Conservation (phyloP, 768 basidiomycete species). For the Brasilioporus rufonigricans region DNA sequence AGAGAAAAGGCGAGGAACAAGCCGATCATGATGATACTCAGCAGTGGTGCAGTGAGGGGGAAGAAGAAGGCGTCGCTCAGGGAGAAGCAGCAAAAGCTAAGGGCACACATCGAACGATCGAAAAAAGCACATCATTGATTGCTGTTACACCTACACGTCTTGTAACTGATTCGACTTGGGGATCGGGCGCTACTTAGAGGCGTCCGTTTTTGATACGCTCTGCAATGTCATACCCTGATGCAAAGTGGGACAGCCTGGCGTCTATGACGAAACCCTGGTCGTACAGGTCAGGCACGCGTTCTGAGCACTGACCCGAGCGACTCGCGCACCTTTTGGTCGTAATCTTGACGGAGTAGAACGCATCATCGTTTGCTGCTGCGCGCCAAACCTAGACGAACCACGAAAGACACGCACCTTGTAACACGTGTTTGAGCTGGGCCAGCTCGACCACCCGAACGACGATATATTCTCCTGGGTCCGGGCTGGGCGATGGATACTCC, state of each 20-base stretch:
- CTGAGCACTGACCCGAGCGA: background rate
- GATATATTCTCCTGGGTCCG: constrained; percentile 88
- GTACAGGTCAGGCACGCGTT: background rate
- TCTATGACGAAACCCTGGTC: constrained; percentile 65
- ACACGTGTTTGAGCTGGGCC: constrained; percentile 53
- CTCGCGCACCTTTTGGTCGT: constrained; percentile 50
- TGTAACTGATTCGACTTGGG: background rate
- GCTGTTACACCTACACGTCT: background rate
- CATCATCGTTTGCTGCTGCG: background rate
- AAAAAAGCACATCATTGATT: constrained; percentile 47
- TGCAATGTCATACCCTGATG: constrained; percentile 63
- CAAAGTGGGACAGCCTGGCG: constrained; percentile 75
- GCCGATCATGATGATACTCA: constrained; percentile 91
- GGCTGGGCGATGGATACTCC: constrained; percentile 66
- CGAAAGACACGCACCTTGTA: constrained; percentile 58
- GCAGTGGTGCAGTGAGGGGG: constrained; percentile 69
- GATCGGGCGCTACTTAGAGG: constrained; percentile 12
- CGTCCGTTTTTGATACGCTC: constrained; percentile 33
- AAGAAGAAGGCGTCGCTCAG: constrained; percentile 82
- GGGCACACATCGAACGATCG: constrained; percentile 70
- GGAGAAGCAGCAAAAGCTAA: constrained; percentile 77
- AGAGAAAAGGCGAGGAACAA: constrained; percentile 92
- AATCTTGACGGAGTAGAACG: constrained; percentile 41
- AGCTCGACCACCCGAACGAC: constrained; percentile 69
- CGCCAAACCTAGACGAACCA: background rate